phyloP scores from a whole-genome alignment of 306 rosid genomes.

The Vigna nakashimae region DNA sequence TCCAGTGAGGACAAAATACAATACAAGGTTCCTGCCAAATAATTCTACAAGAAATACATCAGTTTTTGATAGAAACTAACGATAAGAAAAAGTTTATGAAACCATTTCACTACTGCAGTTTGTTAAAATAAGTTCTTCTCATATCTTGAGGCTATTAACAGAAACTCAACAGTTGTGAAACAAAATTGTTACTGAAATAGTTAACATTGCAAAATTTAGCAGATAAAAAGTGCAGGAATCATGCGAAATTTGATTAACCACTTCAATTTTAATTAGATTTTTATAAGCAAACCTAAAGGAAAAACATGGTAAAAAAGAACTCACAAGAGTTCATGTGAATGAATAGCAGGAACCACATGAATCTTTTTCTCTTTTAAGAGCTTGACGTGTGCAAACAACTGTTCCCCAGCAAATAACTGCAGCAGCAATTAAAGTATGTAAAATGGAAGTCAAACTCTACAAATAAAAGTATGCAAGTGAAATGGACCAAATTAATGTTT shows the following conservation, averaged over 20 bases:
- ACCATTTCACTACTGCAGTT: slow-evolving; percentile 2
- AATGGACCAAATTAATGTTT: slow-evolving; percentile 35
- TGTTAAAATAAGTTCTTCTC: neutral
- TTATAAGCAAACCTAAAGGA: neutral
- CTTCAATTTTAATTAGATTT: slow-evolving; percentile 2
- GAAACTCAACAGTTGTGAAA: slow-evolving; percentile 24
- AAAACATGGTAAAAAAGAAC: slow-evolving; percentile 39
- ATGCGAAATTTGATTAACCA: neutral
- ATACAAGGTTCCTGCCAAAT: slow-evolving; percentile 92
- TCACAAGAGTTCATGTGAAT: slow-evolving; percentile 75
- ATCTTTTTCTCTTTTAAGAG: slow-evolving; percentile 71
- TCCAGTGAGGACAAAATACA: slow-evolving; percentile 87
- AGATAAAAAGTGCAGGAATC: neutral
- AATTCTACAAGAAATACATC: slow-evolving; percentile 54
- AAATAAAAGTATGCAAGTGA: slow-evolving; percentile 35
- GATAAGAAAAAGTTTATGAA: neutral
- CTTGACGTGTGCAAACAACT: slow-evolving; percentile 65
- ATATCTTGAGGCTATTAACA: neutral
- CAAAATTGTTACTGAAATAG: neutral
- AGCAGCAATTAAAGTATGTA: slow-evolving; percentile 37
- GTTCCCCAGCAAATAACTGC: slow-evolving; percentile 86
- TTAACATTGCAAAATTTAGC: slow-evolving; percentile 1
- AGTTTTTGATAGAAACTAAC: slow-evolving; percentile 37
- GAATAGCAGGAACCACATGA: slow-evolving; percentile 70
- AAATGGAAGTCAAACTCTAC: slow-evolving; percentile 37